Conservation (phyloP, 164 flowering plant species). For the Stephania cephalantha region DNA sequence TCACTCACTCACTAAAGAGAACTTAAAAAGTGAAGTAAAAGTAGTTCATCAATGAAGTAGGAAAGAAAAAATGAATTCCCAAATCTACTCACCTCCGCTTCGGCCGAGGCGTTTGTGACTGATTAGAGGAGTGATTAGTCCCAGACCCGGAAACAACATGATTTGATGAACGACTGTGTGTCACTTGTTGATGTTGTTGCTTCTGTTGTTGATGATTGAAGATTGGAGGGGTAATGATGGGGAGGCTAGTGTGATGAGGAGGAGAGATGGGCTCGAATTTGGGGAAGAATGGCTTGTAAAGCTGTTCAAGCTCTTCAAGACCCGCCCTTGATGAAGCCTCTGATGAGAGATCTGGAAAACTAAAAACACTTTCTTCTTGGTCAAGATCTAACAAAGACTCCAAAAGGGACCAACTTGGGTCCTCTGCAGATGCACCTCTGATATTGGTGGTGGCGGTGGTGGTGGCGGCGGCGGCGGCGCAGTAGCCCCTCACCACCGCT, state of each 20-base stretch:
- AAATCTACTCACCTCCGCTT: conserved; percentile 56
- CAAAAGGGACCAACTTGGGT: conserved; percentile 14
- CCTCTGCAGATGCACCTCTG: conserved; percentile 4
- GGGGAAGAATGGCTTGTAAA: conserved; percentile 64
- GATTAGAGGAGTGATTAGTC: background rate
- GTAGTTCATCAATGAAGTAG: background rate
- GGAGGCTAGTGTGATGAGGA: background rate
- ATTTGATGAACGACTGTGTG: background rate
- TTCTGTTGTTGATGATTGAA: conserved; percentile 18
- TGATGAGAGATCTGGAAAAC: conserved; percentile 38
- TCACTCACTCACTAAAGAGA: background rate
- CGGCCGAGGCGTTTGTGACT: conserved; percentile 38
- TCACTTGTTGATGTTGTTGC: conserved; percentile 14
- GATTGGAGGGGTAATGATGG: conserved; percentile 17
- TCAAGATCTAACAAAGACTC: conserved; percentile 10
- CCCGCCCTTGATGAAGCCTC: conserved; percentile 8
- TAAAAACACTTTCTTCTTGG: conserved; percentile 3
- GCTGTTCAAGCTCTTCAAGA: conserved; percentile 54
- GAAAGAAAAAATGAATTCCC: background rate
- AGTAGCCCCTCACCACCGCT: conserved; percentile 89
- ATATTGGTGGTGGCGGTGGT: conserved; percentile 13
- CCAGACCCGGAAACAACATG: background rate
- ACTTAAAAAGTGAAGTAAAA: conserved; percentile 2
- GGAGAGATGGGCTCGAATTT: conserved; percentile 16
- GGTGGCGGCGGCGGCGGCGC: conserved; percentile 25